phyloP scores from a whole-genome alignment of 1,284 basidiomycete genomes.

The Marasmius fiardii region DNA sequence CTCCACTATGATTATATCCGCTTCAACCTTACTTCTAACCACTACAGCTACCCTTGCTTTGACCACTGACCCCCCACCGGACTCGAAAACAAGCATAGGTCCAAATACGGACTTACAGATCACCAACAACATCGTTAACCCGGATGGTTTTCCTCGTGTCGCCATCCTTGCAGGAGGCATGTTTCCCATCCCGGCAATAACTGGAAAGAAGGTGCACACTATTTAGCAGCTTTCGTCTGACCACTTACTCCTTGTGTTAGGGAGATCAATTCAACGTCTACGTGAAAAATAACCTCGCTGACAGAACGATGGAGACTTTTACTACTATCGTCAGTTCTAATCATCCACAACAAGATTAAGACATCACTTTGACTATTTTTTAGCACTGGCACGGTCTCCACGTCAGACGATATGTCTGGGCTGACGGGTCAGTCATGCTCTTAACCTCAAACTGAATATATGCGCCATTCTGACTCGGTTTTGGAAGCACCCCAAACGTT shows the following conservation, averaged over 20 bases:
- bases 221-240: background rate
- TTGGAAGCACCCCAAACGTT: background rate
- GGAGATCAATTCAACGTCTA: constrained; percentile 30
- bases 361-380: constrained; percentile 20
- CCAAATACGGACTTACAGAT: too few species aligned
- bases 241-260: constrained; percentile 13
- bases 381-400: constrained; percentile 36
- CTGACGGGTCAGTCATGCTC: constrained; percentile 30
- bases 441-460: constrained; percentile 33
- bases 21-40: background rate
- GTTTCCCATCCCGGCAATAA: constrained; percentile 31
- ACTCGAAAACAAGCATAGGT: too few species aligned
- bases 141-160: constrained; percentile 16
- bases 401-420: constrained; percentile 26
- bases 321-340: constrained; percentile 1
- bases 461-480: constrained; percentile 12
- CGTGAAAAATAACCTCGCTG: constrained; percentile 27
- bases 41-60: too few species aligned
- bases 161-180: constrained; percentile 24
- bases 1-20: too few species aligned
- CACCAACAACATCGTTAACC: background rate
- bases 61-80: too few species aligned
- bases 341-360: too few species aligned
- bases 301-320: constrained; percentile 32
- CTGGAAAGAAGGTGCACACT: constrained; percentile 24